Evolutionary conservation across 2,329 filamentous ascomycete genomes (phyloP).

Genomic region (Colletotrichum camelliae): DNA sequence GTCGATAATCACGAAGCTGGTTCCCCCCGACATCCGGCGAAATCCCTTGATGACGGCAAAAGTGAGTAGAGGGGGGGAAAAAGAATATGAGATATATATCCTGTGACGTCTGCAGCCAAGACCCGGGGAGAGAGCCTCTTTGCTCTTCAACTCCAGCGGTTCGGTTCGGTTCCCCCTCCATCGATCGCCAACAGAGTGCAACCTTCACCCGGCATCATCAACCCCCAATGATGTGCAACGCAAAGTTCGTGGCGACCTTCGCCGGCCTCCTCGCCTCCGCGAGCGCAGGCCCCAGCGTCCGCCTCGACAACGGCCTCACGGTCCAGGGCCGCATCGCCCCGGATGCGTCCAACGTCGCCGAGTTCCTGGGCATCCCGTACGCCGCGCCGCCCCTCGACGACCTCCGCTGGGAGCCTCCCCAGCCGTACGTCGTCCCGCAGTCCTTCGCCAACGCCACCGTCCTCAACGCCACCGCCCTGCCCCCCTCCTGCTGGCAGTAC

Average conservation of each 20-base stretch:
- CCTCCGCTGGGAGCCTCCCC: slow-evolving; percentile 48
- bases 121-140: background rate
- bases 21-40: slow-evolving; percentile 4
- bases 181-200: background rate
- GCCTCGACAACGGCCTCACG: slow-evolving; percentile 7
- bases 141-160: background rate
- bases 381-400: slow-evolving; percentile 59
- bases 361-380: slow-evolving; percentile 52
- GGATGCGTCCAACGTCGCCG: slow-evolving; percentile 6
- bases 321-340: slow-evolving; percentile 12
- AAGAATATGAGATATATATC: background rate
- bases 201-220: background rate
- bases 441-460: slow-evolving; percentile 13
- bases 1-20: background rate
- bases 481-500: slow-evolving; percentile 19
- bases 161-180: background rate
- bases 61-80: background rate
- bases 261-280: slow-evolving; percentile 4
- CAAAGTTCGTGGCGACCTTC: slow-evolving; percentile 9
- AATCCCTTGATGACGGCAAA: background rate
- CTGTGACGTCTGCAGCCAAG: background rate
- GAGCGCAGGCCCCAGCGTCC: slow-evolving; percentile 12
- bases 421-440: slow-evolving; percentile 22
- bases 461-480: slow-evolving; percentile 5
- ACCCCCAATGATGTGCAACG: slow-evolving; percentile 5